Evolutionary conservation across 768 basidiomycete species (phyloP), one percentile per base, ranked within the genome.

Genomic region (Russula abietina): DNA sequence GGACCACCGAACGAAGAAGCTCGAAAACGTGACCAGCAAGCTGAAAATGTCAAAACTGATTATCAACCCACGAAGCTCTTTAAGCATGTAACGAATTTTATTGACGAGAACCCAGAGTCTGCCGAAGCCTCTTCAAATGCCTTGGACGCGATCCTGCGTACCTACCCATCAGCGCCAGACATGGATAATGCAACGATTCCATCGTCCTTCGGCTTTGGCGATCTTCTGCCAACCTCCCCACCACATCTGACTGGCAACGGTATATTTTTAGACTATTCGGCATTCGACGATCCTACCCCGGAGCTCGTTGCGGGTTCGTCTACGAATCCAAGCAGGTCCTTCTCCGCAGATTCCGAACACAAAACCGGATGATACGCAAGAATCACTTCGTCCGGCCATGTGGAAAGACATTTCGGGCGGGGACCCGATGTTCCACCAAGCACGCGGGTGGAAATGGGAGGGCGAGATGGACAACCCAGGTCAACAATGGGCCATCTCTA

Each of bases 221-320:
- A 72, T 68, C n/a, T 71, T 59, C 55, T 32, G 69, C 73, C 65
- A 73, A 65, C 61, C 33, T 60, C 57, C 3, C 54, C 41, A 36
- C 57, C 70, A 48, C 71, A 71, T 1, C 69, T 70, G 62, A 62
- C 70, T 12, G 69, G 76, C 26, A 69, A 76, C 16, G 80, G 81
- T 67, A 79, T 84, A 26, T 83, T 84, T 55, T 79, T 80, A 55
- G 80, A 91, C 72, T 87, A 87, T 66, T 83, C 88, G 51, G 80
- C 79, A 8, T 87, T 70, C 59, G 67, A 71, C 43, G 73, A 87
- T 69, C 78, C 81, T 10, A 91, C 89, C 3, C 89, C 89, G 10
- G 89, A 91, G 59, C 78, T 91, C 53, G 75, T 88, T 17, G 78
- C 79, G 38, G 82, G 85, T 12, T 85, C 87, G 22, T 88, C 89